Base-by-base conservation (phyloP, 345 rosid genomes). In the Arabidopsis arenosa region DNA sequence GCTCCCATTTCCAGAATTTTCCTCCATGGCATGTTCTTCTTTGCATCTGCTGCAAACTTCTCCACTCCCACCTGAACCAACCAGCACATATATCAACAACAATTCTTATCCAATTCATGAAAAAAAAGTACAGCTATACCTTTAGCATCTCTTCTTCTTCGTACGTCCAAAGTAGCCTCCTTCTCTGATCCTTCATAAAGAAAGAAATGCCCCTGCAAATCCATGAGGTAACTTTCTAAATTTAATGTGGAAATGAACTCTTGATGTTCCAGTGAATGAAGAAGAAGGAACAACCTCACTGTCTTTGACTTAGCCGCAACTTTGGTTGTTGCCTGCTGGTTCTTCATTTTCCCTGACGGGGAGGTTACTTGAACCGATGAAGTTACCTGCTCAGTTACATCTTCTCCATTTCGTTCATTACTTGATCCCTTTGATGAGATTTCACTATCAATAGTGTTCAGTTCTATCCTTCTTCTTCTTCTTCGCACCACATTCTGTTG, bases 11-110 rank as follows among this genome's bases (percentile, higher is more conserved):
- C 91, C 80, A 91, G 72, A 66, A 93, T 81, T 78, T 86, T 94
- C 75, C 82, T 84, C 96, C 96, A 94, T 9, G 98, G 93, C 51
- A 90, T 58, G 80, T 91, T 87, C 82, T 84, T 91, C 5, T 84
- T 88, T 14, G 36, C 67, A 37, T 66, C 51, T 48, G 39, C 72
- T 9, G 87, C 75, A 71, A 80, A 86, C 62, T 57, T 85, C 44
- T 63, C 75, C 74, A 90, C 93, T 64, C 90, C 96, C 69, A 83
- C 84, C 98, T 88, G 85, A 52, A 6, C 43, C 56, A 73, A 36
- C 37, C 37, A 35, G 5, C 37, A 62, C 40, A 33, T 28, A 40
- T 30, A 47, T 64, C 36, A 55, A 64, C 41, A 61, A 41, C 53
- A 53, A 6, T 43, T 49, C 33, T 67, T 13, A 44, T 6, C 61